Percentiles rank a stretch among this genome's conserved stretches.
Evolutionary conservation across 306 rosid species (phyloP).

Genomic region (Prunus davidiana): DNA sequence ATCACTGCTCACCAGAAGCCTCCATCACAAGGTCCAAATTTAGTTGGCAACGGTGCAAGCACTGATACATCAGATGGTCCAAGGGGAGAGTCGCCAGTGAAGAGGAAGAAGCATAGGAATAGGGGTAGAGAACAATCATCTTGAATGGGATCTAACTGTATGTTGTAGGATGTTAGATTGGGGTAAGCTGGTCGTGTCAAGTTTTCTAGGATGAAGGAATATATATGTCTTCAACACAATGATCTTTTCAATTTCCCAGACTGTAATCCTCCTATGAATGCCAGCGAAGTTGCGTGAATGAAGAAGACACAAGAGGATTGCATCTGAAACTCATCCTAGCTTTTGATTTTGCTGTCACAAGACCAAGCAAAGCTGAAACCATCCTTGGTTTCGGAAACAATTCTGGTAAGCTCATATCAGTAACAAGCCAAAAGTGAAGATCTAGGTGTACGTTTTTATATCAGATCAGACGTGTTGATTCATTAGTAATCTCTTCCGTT

Average conservation of each 20-base stretch:
- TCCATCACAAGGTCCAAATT: slow-evolving; percentile 12
- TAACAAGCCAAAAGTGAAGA: neutral
- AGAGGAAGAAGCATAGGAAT: slow-evolving; percentile 20
- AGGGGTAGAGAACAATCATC: neutral
- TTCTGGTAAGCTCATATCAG: neutral
- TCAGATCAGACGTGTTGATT: too few species aligned
- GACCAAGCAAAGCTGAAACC: neutral
- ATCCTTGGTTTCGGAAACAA: neutral
- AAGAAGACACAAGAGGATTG: neutral
- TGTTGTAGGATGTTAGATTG: neutral
- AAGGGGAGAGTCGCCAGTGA: slow-evolving; percentile 16
- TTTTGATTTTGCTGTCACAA: neutral
- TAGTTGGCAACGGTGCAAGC: slow-evolving; percentile 4
- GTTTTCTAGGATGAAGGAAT: neutral
- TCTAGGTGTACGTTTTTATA: neutral
- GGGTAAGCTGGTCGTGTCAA: neutral
- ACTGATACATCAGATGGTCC: slow-evolving; percentile 11
- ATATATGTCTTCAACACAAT: neutral
- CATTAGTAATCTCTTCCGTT: too few species aligned
- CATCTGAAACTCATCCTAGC: neutral
- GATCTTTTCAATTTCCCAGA: neutral
- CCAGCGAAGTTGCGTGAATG: neutral
- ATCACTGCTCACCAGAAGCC: slow-evolving; percentile 3
- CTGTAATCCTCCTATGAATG: neutral
- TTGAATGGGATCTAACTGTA: neutral